Base-by-base conservation (phyloP, 495 filamentous ascomycete genomes). In the Oidiodendron maius region DNA sequence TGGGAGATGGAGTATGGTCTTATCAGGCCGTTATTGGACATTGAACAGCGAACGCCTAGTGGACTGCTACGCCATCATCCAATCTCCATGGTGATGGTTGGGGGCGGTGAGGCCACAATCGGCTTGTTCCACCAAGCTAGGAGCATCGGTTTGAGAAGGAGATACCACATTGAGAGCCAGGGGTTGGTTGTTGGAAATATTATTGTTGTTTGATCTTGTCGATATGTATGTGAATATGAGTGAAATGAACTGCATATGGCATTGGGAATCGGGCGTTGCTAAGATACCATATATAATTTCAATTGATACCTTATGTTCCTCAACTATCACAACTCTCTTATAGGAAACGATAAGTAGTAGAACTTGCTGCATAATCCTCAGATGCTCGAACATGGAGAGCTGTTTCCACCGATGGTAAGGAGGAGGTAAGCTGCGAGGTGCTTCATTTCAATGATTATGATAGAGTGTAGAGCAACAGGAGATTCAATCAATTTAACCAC, bases 361-460 rank as follows among this genome's bases (percentile, higher is more conserved):
- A n/a, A n/a, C n/a, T n/a, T n/a, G n/a, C n/a, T n/a, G n/a, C n/a
- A n/a, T n/a, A n/a, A n/a, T n/a, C n/a, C n/a, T n/a, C n/a, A n/a
- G n/a, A n/a, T n/a, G n/a, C n/a, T n/a, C n/a, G n/a, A n/a, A n/a
- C n/a, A 91, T 58, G 93, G 93, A 44, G 81, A 81, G 74, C 78
- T 75, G 78, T 97, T 98, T 75, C 93, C 93, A 65, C 80, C 93
- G 59, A 97, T 82, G 76, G 75, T 74, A 71, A 96, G 84, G 68
- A 98, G 93, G 62, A 98, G 88, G 83, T 95, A 98, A 65, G 93
- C 91, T 67, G 93, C 94, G 75, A 98, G 86, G 76, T 97, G 84
- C 91, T 97, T 98, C 93, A 98, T 98, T 88, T 83, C 91, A 74
- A 71, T 53, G 47, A 60, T 62, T 69, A 59, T 70, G 26, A 40